Conservation (phyloP, 2,329 filamentous ascomycete genomes). For the Pseudogymnoascus destructans region DNA sequence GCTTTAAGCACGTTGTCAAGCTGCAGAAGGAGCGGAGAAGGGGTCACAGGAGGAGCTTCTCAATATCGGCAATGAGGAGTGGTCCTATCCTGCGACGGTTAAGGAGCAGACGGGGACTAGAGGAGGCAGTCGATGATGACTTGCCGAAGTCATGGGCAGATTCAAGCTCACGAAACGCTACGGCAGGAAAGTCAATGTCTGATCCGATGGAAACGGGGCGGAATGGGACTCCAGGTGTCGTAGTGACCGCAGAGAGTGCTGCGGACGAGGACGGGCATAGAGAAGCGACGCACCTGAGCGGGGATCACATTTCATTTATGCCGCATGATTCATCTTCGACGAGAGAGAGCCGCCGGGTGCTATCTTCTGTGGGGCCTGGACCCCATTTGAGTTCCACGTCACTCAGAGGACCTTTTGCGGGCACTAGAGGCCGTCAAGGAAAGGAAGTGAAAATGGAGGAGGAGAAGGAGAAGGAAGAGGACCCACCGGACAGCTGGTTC, state of each 20-base stretch:
- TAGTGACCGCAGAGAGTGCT: neutral
- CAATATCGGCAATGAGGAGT: neutral
- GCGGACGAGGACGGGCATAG: neutral
- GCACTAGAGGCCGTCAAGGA: constrained; percentile 26
- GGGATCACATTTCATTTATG: constrained; percentile 3
- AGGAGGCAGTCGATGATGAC: neutral
- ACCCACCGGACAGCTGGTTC: constrained; percentile 50
- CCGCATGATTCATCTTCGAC: neutral
- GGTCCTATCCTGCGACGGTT: neutral
- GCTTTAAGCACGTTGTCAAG: constrained; percentile 41
- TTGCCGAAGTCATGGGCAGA: neutral
- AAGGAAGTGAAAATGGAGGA: constrained; percentile 41
- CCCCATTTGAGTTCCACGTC: neutral
- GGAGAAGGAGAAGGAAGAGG: constrained; percentile 46
- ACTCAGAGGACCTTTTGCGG: constrained; percentile 13
- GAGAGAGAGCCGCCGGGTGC: neutral
- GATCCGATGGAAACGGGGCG: neutral
- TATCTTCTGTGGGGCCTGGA: neutral
- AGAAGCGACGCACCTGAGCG: neutral
- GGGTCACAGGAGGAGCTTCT: constrained; percentile 7
- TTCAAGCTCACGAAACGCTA: neutral
- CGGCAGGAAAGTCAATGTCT: neutral
- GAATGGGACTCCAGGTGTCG: neutral
- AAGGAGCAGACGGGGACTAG: neutral
- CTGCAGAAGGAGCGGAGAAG: constrained; percentile 25